phyloP scores from a whole-genome alignment of 495 filamentous ascomycete genomes.

The Penicillium simplicissimum region DNA sequence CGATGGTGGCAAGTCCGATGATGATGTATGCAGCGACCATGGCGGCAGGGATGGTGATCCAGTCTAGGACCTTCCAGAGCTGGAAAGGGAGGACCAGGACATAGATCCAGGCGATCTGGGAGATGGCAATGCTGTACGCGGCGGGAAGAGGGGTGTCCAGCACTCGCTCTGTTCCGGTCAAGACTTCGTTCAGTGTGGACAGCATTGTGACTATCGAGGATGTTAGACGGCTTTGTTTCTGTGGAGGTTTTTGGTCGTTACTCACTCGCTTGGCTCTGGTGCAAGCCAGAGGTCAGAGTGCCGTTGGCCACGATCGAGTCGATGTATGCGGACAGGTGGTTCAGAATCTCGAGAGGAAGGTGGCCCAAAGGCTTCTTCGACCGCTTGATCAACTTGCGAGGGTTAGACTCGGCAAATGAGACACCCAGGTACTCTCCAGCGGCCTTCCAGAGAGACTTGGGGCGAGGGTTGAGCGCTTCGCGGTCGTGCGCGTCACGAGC shows the following conservation, averaged over 20 bases:
- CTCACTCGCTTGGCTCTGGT: slow-evolving; percentile 49
- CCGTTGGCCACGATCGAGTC: slow-evolving; percentile 57
- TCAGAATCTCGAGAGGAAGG: slow-evolving; percentile 75
- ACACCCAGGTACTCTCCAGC: slow-evolving; percentile 70
- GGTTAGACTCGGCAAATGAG: slow-evolving; percentile 70
- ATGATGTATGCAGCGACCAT: slow-evolving; percentile 87
- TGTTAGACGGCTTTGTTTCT: background rate
- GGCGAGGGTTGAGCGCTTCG: slow-evolving; percentile 40
- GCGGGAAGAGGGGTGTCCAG: slow-evolving; percentile 82
- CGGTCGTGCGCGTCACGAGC: slow-evolving; percentile 65
- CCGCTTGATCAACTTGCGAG: slow-evolving; percentile 68
- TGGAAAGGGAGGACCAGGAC: slow-evolving; percentile 84
- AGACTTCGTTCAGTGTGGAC: slow-evolving; percentile 65
- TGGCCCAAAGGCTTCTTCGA: slow-evolving; percentile 67
- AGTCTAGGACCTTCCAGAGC: slow-evolving; percentile 59
- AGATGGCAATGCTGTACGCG: slow-evolving; percentile 82
- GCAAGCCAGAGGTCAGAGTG: slow-evolving; percentile 51
- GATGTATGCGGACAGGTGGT: slow-evolving; percentile 66
- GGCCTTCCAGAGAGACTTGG: slow-evolving; percentile 58
- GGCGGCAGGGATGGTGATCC: slow-evolving; percentile 84
- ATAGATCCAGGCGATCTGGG: slow-evolving; percentile 88
- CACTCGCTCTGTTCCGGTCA: slow-evolving; percentile 76
- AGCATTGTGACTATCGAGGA: slow-evolving; percentile 35
- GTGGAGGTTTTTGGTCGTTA: background rate
- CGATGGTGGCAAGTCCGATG: slow-evolving; percentile 82